Evolutionary conservation across 2,329 filamentous ascomycete genomes (phyloP).

Genomic region (Colletotrichum kahawae): DNA sequence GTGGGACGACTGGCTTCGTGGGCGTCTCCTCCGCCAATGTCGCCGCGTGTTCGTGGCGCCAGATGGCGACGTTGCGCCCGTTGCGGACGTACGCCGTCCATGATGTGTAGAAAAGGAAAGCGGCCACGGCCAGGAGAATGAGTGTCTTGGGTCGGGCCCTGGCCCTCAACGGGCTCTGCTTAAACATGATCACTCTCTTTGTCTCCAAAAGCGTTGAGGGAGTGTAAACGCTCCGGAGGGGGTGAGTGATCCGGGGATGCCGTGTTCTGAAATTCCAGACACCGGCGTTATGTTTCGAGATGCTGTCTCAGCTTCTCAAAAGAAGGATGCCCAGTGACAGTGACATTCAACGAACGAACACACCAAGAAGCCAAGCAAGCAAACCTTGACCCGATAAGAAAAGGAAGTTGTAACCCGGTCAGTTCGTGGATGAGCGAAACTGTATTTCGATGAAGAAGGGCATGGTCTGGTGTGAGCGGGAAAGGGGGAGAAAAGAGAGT

Average conservation of each 20-base stretch:
- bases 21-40: not conserved
- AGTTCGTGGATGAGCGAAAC: not conserved
- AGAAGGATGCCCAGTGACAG: not conserved
- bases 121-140: conserved; percentile 43
- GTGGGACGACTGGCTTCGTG: not conserved
- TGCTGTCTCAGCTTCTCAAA: not conserved
- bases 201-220: not conserved
- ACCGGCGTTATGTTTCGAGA: not conserved
- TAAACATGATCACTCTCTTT: conserved; percentile 29
- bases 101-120: conserved; percentile 47
- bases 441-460: not conserved
- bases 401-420: not conserved
- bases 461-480: not conserved
- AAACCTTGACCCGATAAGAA: not conserved
- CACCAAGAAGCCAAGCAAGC: not conserved
- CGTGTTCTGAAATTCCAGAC: not conserved
- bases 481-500: not conserved
- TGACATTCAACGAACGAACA: not conserved
- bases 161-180: conserved; percentile 27
- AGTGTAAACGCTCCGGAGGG: not conserved
- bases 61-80: conserved; percentile 34
- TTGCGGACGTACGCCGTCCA: conserved; percentile 34
- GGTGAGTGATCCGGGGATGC: not conserved
- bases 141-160: conserved; percentile 47
- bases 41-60: conserved; percentile 32